Evolutionary conservation across 352 stramenopile genomes (phyloP).

Genomic region (Phytophthora pinifolia): DNA sequence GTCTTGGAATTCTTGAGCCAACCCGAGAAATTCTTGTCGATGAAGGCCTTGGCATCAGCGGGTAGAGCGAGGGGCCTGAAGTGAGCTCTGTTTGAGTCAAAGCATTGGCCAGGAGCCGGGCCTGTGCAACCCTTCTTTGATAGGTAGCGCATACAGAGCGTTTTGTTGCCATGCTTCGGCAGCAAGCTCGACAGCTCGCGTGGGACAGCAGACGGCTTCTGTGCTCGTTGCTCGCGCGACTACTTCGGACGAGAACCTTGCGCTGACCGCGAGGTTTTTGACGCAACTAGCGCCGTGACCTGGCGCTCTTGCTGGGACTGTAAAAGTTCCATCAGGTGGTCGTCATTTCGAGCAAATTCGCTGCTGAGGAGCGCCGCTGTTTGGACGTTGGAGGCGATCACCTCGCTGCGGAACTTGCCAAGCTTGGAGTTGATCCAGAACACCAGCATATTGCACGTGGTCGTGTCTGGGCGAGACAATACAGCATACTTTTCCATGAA

Average conservation of each 20-base stretch:
- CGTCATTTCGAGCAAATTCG: conserved; percentile 4
- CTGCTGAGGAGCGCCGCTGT: background rate
- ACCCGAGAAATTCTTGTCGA: conserved; percentile 11
- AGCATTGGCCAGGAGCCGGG: conserved; percentile 8
- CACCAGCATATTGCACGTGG: conserved; percentile 9
- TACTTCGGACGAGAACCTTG: background rate
- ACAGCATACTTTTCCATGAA: conserved; percentile 6
- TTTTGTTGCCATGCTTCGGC: conserved; percentile 10
- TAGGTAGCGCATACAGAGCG: conserved; percentile 13
- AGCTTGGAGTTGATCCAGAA: conserved; percentile 16
- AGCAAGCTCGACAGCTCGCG: background rate
- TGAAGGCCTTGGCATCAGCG: conserved; percentile 5
- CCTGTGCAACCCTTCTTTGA: conserved; percentile 10
- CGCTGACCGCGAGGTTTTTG: background rate
- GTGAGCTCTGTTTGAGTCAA: conserved; percentile 2
- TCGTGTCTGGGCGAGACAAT: background rate
- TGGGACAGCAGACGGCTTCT: background rate
- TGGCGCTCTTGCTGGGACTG: background rate
- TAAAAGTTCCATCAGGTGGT: conserved; percentile 6
- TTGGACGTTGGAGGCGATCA: conserved; percentile 1
- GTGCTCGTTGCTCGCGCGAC: background rate
- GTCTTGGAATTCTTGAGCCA: conserved; percentile 4
- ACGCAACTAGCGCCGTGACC: background rate
- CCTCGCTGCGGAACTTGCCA: conserved; percentile 11
- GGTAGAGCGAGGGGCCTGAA: conserved; percentile 12